phyloP scores from a whole-genome alignment of 1,139 yeast species.

The Saccharomycopsis hybrid region DNA sequence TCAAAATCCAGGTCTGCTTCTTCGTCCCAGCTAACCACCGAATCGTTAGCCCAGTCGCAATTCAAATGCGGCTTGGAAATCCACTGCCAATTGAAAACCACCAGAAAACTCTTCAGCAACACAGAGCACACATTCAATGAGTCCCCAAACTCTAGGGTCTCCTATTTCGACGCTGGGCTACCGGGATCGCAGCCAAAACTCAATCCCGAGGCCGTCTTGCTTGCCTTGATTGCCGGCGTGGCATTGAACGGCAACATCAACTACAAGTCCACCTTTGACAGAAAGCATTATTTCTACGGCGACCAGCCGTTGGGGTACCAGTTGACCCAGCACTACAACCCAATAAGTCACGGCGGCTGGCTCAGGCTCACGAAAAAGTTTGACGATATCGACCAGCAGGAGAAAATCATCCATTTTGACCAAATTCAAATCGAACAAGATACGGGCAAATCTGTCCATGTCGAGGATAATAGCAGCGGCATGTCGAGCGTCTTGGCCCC shows the following conservation, averaged over 20 bases:
- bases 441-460: slow-evolving; percentile 77
- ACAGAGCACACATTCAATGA: slow-evolving; percentile 36
- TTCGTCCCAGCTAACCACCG: not conserved
- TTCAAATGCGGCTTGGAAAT: slow-evolving; percentile 88
- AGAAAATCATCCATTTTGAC: slow-evolving; percentile 45
- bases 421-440: slow-evolving; percentile 92
- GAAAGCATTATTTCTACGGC: slow-evolving; percentile 93
- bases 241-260: slow-evolving; percentile 62
- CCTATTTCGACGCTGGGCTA: slow-evolving; percentile 76
- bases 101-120: slow-evolving; percentile 66
- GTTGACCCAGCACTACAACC: slow-evolving; percentile 82
- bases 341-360: slow-evolving; percentile 66
- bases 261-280: slow-evolving; percentile 61
- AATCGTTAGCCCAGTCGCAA: slow-evolving; percentile 28
- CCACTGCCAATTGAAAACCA: slow-evolving; percentile 80
- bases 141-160: slow-evolving; percentile 64
- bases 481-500: not conserved
- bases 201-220: slow-evolving; percentile 66
- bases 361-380: slow-evolving; percentile 41
- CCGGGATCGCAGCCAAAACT: slow-evolving; percentile 92
- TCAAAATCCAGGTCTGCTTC: not conserved
- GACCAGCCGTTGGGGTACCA: slow-evolving; percentile 97
- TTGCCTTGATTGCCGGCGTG: slow-evolving; percentile 68
- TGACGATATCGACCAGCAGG: slow-evolving; percentile 45
- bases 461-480: slow-evolving; percentile 30